Evolutionary conservation across 352 stramenopile genomes (phyloP).

Genomic region (Phytophthora meadii): DNA sequence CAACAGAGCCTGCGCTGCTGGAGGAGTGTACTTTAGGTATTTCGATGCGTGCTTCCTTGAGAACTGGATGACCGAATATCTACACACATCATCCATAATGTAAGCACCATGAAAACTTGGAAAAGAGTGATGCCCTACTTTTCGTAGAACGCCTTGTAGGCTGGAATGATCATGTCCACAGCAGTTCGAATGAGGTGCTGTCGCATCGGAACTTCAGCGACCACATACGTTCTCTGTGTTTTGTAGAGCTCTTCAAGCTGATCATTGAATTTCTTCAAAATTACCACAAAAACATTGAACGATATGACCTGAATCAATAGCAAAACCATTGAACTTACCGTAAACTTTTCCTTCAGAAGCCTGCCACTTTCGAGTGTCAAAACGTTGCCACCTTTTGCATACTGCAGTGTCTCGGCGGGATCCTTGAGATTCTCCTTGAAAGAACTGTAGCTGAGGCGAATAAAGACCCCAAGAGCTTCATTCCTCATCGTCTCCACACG

Average conservation of each 20-base stretch:
- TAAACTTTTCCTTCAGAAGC: conserved; percentile 93
- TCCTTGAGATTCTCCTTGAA: conserved; percentile 78
- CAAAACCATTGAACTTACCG: conserved; percentile 41
- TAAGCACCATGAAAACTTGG: not conserved
- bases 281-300: not conserved
- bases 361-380: conserved; percentile 91
- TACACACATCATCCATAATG: conserved; percentile 27
- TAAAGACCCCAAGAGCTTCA: conserved; percentile 84
- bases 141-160: conserved; percentile 92
- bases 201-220: conserved; percentile 87
- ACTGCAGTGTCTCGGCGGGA: conserved; percentile 88
- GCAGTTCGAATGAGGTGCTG: conserved; percentile 88
- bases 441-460: conserved; percentile 75
- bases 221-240: conserved; percentile 77
- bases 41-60: conserved; percentile 92
- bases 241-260: conserved; percentile 75
- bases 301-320: not conserved
- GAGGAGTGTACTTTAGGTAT: conserved; percentile 91
- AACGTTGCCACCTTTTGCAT: conserved; percentile 81
- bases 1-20: conserved; percentile 82
- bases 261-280: conserved; percentile 71
- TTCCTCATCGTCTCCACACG: conserved; percentile 86
- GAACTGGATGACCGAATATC: conserved; percentile 91
- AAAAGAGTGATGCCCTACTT: conserved; percentile 58
- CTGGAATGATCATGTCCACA: conserved; percentile 82